phyloP scores from a whole-genome alignment of 768 basidiomycete genomes.

The Russula emetica region DNA sequence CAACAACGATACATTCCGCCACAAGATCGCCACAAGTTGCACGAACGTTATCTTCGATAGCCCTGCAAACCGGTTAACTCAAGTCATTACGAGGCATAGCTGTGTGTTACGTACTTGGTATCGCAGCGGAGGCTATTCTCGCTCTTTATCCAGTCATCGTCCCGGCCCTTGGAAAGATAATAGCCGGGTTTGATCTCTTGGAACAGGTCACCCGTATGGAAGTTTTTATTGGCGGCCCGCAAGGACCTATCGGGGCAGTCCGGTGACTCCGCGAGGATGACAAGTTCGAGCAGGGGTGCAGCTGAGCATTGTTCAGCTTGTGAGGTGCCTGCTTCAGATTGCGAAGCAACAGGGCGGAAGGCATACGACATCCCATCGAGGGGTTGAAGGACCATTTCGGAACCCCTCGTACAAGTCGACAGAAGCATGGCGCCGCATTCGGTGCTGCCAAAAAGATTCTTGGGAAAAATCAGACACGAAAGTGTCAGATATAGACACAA shows the following conservation, averaged over 20 bases:
- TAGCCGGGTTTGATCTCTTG: constrained; percentile 53
- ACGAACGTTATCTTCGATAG: constrained; percentile 75
- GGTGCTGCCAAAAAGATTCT: constrained; percentile 81
- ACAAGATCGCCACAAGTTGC: constrained; percentile 61
- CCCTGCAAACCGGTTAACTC: constrained; percentile 34
- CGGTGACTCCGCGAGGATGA: constrained; percentile 60
- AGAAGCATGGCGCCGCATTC: constrained; percentile 72
- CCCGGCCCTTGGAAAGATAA: constrained; percentile 65
- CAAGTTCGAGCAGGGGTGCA: constrained; percentile 55
- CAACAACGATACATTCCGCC: constrained; percentile 72
- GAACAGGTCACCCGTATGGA: constrained; percentile 82
- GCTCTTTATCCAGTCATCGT: constrained; percentile 85
- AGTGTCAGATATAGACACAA: constrained; percentile 23
- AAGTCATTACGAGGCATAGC: not conserved
- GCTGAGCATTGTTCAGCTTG: constrained; percentile 47
- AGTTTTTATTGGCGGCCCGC: constrained; percentile 59
- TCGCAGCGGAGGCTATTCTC: constrained; percentile 76
- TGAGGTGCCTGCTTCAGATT: constrained; percentile 28
- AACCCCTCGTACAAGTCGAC: constrained; percentile 45
- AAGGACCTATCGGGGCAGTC: constrained; percentile 65
- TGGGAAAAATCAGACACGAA: constrained; percentile 29
- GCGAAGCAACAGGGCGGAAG: constrained; percentile 55
- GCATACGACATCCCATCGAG: constrained; percentile 61
- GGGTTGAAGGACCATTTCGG: constrained; percentile 50
- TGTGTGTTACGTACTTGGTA: constrained; percentile 46